A percentile compares a stretch with the other conserved stretches of the same genome.
Evolutionary conservation across 2,329 filamentous ascomycete genomes (phyloP).

Genomic region (Cytospora leucostoma): DNA sequence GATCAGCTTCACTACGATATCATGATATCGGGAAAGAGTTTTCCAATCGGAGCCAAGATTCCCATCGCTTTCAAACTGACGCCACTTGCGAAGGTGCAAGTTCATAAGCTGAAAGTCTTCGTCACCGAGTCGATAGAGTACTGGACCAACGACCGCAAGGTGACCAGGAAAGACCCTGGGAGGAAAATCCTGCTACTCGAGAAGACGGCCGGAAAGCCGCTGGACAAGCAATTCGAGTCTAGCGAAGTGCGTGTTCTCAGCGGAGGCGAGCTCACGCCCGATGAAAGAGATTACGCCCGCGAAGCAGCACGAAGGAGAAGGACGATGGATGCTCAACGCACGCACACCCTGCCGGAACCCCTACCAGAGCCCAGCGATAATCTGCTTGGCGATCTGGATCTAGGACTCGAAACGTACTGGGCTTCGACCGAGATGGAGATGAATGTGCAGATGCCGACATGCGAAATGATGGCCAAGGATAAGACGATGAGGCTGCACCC

Average conservation of each 20-base stretch:
- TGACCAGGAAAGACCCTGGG: slow-evolving; percentile 80
- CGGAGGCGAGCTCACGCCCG: slow-evolving; percentile 71
- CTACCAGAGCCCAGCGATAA: slow-evolving; percentile 64
- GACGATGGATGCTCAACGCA: slow-evolving; percentile 54
- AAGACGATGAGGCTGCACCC: slow-evolving; percentile 70
- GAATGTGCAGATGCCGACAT: slow-evolving; percentile 88
- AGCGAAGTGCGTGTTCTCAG: slow-evolving; percentile 76
- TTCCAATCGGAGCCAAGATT: slow-evolving; percentile 82
- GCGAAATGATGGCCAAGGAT: slow-evolving; percentile 79
- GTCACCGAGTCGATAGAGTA: slow-evolving; percentile 91
- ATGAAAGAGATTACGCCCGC: slow-evolving; percentile 51
- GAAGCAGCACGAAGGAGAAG: slow-evolving; percentile 51
- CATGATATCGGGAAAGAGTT: slow-evolving; percentile 93
- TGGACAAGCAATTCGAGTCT: slow-evolving; percentile 70
- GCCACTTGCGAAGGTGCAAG: slow-evolving; percentile 87
- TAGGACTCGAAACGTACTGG: slow-evolving; percentile 70
- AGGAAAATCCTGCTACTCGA: slow-evolving; percentile 86
- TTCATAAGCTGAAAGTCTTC: slow-evolving; percentile 88
- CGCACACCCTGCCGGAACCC: slow-evolving; percentile 42
- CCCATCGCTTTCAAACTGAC: slow-evolving; percentile 94
- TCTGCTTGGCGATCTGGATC: slow-evolving; percentile 76
- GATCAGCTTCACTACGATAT: slow-evolving; percentile 96
- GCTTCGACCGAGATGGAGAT: slow-evolving; percentile 94
- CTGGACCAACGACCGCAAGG: slow-evolving; percentile 81
- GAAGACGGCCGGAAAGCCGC: slow-evolving; percentile 77